A percentile compares a stretch with the other conserved stretches of the same genome.
phyloP scores from a whole-genome alignment of 2,329 filamentous ascomycete species.

The Aspergillus brasiliensis region DNA sequence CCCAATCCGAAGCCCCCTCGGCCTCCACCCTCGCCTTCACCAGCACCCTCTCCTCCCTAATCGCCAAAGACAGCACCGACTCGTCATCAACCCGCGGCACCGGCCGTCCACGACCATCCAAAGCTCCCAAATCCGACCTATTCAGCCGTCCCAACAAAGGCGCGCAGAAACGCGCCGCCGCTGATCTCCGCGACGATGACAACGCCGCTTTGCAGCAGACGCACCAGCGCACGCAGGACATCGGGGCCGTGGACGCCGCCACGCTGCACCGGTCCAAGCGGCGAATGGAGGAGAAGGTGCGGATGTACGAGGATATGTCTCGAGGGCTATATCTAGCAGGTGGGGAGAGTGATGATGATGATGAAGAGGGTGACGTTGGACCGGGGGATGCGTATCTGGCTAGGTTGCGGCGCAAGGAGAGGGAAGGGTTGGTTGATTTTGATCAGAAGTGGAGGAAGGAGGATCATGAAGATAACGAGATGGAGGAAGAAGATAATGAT shows the following conservation, averaged over 20 bases:
- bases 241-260: constrained; percentile 61
- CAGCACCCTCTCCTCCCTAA: constrained; percentile 81
- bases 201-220: constrained; percentile 61
- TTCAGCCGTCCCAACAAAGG: constrained; percentile 68
- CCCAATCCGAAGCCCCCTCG: constrained; percentile 55
- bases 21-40: constrained; percentile 80
- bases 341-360: constrained; percentile 39
- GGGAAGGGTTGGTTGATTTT: constrained; percentile 76
- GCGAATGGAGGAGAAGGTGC: constrained; percentile 87
- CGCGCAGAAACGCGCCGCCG: constrained; percentile 63
- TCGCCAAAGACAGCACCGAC: constrained; percentile 55
- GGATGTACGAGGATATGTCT: constrained; percentile 86
- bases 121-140: constrained; percentile 64
- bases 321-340: constrained; percentile 74
- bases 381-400: constrained; percentile 44
- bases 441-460: constrained; percentile 91
- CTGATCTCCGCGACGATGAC: constrained; percentile 56
- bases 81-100: constrained; percentile 47
- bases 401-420: constrained; percentile 63
- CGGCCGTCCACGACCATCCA: constrained; percentile 47
- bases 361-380: constrained; percentile 22
- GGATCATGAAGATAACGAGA: constrained; percentile 46
- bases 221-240: constrained; percentile 61
- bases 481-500: constrained; percentile 37
- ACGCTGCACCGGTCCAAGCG: constrained; percentile 68